phyloP scores from a whole-genome alignment of 345 rosid species.

The Kandelia obovata region DNA sequence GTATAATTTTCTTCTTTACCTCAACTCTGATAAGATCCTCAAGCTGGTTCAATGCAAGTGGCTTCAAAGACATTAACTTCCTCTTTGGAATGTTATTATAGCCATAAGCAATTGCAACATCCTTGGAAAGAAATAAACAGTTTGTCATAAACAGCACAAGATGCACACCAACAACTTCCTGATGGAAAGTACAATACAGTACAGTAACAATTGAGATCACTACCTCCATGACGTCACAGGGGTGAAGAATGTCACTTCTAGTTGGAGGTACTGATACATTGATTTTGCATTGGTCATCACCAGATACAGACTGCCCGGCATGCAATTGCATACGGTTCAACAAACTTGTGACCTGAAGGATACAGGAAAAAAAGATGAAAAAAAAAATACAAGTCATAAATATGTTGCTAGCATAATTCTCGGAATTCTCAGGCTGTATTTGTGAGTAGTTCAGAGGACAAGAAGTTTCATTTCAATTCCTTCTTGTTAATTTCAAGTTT shows the following conservation, averaged over 20 bases:
- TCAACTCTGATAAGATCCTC: constrained; percentile 74
- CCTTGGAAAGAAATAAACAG: constrained; percentile 39
- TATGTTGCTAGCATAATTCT: background rate
- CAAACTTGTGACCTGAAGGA: constrained; percentile 58
- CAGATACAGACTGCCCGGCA: constrained; percentile 41
- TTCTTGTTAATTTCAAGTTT: too few relatives aligned
- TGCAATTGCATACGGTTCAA: constrained; percentile 74
- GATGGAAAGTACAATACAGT: background rate
- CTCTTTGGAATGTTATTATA: constrained; percentile 76
- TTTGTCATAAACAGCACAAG: constrained; percentile 5
- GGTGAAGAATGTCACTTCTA: constrained; percentile 88
- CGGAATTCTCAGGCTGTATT: background rate
- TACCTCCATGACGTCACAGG: constrained; percentile 97
- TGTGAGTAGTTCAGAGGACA: too few relatives aligned
- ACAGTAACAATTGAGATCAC: background rate
- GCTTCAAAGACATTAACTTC: constrained; percentile 57
- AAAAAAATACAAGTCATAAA: constrained; percentile 7
- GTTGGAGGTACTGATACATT: constrained; percentile 74
- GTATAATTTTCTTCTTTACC: constrained; percentile 33
- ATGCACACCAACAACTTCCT: background rate
- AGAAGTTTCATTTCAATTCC: too few relatives aligned
- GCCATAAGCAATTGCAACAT: constrained; percentile 95
- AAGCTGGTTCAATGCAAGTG: constrained; percentile 67
- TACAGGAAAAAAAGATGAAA: background rate
- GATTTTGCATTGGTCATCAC: constrained; percentile 38